phyloP scores from a whole-genome alignment of 129 eudicot species.

The Flaveria ramosissima region DNA sequence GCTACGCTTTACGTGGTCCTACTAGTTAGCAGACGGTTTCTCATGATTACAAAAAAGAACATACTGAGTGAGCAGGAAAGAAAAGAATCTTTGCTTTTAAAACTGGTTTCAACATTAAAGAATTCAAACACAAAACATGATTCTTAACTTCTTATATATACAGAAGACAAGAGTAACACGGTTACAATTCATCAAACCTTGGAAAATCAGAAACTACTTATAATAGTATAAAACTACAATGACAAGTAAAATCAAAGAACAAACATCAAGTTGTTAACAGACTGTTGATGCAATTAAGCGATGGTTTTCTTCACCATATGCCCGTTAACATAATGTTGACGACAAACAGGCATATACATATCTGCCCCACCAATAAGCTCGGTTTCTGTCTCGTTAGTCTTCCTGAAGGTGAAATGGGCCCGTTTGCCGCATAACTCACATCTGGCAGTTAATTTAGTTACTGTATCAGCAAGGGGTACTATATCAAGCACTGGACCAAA shows the following conservation, averaged over 20 bases:
- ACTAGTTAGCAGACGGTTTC: background rate
- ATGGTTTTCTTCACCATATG: slow-evolving; percentile 43
- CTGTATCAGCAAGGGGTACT: slow-evolving; percentile 85
- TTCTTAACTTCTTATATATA: slow-evolving; percentile 26
- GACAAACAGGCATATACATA: slow-evolving; percentile 95
- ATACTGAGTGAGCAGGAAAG: too few species aligned
- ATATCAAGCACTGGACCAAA: slow-evolving; percentile 96
- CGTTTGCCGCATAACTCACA: slow-evolving; percentile 82
- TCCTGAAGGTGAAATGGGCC: slow-evolving; percentile 79
- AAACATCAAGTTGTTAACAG: slow-evolving; percentile 11
- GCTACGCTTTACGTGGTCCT: background rate
- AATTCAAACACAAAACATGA: slow-evolving; percentile 17
- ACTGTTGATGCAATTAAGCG: slow-evolving; percentile 6
- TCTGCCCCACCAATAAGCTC: slow-evolving; percentile 90
- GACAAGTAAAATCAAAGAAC: slow-evolving; percentile 7
- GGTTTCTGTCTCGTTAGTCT: slow-evolving; percentile 56
- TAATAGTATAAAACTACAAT: background rate
- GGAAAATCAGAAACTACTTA: slow-evolving; percentile 12
- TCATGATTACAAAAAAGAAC: too few species aligned
- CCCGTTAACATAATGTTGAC: slow-evolving; percentile 75
- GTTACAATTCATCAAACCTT: slow-evolving; percentile 29
- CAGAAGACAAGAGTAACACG: slow-evolving; percentile 12
- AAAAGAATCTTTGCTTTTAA: too few species aligned
- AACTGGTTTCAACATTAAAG: background rate
- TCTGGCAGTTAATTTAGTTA: slow-evolving; percentile 86